phyloP scores from a whole-genome alignment of 2,329 filamentous ascomycete species.

The Mariannaea elegans region DNA sequence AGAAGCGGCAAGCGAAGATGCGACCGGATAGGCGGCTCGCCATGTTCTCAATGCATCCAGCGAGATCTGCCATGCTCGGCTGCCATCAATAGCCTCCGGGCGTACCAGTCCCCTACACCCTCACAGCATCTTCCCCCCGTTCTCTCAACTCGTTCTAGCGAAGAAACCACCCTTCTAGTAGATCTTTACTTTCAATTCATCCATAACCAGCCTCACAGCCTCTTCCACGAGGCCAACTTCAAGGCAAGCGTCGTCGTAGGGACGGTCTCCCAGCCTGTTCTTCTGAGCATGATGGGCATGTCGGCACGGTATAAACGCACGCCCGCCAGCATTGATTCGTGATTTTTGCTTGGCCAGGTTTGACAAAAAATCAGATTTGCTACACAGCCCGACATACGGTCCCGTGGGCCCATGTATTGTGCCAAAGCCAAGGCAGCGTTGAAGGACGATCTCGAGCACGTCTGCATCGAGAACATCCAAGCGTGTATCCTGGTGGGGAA shows the following conservation, averaged over 20 bases:
- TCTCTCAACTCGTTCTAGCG: neutral
- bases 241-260: slow-evolving; percentile 22
- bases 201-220: slow-evolving; percentile 34
- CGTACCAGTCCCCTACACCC: neutral
- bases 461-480: slow-evolving; percentile 47
- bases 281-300: slow-evolving; percentile 34
- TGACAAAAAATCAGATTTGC: slow-evolving; percentile 20
- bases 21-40: slow-evolving; percentile 1
- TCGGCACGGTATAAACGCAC: slow-evolving; percentile 27
- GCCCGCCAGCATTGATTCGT: neutral
- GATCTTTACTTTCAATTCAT: slow-evolving; percentile 35
- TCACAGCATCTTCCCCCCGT: neutral
- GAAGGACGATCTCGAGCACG: slow-evolving; percentile 42
- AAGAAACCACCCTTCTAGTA: slow-evolving; percentile 24
- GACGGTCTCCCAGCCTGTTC: slow-evolving; percentile 22
- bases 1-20: slow-evolving; percentile 33
- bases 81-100: neutral
- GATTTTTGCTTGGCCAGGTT: neutral
- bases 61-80: slow-evolving; percentile 27
- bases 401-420: slow-evolving; percentile 30
- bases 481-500: slow-evolving; percentile 46
- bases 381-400: slow-evolving; percentile 14
- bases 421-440: slow-evolving; percentile 31
- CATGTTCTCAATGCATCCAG: slow-evolving; percentile 27
- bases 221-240: slow-evolving; percentile 33